These are phyloP conservation scores for Prunella vulgaris DNA, from an alignment of 257 asterid species.

Conservation along the genomic window DNA sequence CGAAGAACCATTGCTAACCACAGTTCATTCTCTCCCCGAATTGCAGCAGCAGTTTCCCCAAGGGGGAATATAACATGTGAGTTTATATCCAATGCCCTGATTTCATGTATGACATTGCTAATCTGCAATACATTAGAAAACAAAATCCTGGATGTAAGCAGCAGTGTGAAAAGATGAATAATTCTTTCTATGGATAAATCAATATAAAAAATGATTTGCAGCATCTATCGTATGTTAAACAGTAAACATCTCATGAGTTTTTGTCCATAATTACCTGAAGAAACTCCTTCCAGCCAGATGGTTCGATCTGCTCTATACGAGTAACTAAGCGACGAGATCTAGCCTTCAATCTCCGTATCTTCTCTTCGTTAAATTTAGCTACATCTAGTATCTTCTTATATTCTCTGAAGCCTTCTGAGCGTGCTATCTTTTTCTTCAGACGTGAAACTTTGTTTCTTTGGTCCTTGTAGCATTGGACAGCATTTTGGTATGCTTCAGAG, in stretches of 20 bases:
- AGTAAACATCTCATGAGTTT: not conserved
- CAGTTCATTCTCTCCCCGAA: slow-evolving; percentile 96
- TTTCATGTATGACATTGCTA: slow-evolving; percentile 90
- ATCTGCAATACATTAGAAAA: slow-evolving; percentile 48
- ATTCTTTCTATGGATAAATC: not conserved
- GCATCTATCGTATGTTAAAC: not conserved
- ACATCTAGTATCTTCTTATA: slow-evolving; percentile 72
- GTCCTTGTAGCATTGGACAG: slow-evolving; percentile 74
- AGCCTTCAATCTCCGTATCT: slow-evolving; percentile 73
- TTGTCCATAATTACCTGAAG: slow-evolving; percentile 57
- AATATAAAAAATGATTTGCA: not conserved
- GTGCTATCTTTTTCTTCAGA: slow-evolving; percentile 77
- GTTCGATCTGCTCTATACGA: slow-evolving; percentile 93
- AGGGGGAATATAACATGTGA: slow-evolving; percentile 76
- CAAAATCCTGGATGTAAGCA: not conserved
- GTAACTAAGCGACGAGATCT: slow-evolving; percentile 71
- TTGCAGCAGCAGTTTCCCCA: slow-evolving; percentile 98
- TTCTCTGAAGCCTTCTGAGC: slow-evolving; percentile 83
- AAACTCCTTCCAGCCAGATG: slow-evolving; percentile 99
- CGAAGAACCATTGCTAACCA: slow-evolving; percentile 97
- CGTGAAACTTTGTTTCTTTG: slow-evolving; percentile 87
- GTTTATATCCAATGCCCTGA: slow-evolving; percentile 94
- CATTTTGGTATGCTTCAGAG: slow-evolving; percentile 69
- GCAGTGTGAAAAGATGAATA: not conserved
- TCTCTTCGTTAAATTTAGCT: slow-evolving; percentile 82